These are phyloP conservation scores for Nannizziopsis arthrosporioides DNA, from an alignment of 2,329 filamentous ascomycete species.

Conservation along the genomic window DNA sequence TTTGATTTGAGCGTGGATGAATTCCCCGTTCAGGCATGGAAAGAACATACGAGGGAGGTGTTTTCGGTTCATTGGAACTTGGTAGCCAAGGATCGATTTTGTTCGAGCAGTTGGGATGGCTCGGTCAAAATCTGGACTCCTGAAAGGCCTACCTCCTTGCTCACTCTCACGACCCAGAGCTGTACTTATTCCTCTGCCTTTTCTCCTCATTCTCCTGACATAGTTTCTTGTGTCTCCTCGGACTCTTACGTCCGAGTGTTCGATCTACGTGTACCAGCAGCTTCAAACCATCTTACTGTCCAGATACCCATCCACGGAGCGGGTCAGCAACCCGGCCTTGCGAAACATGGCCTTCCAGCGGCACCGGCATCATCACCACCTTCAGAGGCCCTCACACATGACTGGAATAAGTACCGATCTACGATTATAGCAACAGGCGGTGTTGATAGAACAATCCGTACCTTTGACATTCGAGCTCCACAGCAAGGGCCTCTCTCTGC, in stretches of 20 bases:
- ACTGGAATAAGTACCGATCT: conserved; percentile 97
- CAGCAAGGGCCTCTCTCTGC: conserved; percentile 58
- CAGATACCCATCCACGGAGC: conserved; percentile 73
- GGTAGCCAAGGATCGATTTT: conserved; percentile 77
- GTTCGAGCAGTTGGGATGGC: conserved; percentile 90
- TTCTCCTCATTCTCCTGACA: conserved; percentile 71
- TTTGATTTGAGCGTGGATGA: conserved; percentile 73
- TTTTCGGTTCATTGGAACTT: conserved; percentile 91
- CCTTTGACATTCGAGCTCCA: conserved; percentile 77
- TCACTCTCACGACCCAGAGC: conserved; percentile 78
- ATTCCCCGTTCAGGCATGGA: conserved; percentile 83
- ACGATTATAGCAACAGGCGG: conserved; percentile 76
- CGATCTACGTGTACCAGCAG: conserved; percentile 76
- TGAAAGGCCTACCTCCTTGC: conserved; percentile 57
- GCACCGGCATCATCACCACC: conserved; percentile 43
- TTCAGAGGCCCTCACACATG: conserved; percentile 79
- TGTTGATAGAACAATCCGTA: conserved; percentile 75
- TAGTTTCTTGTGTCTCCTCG: conserved; percentile 77
- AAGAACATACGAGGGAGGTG: conserved; percentile 85
- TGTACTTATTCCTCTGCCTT: conserved; percentile 93
- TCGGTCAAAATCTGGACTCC: conserved; percentile 95
- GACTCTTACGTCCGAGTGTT: conserved; percentile 85
- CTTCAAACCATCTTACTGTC: conserved; percentile 74
- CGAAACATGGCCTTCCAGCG: conserved; percentile 24
- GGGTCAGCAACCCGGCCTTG: conserved; percentile 38